Base-by-base conservation (phyloP, 371 early-diverging fungal species). In the Chytridium lagenaria region DNA sequence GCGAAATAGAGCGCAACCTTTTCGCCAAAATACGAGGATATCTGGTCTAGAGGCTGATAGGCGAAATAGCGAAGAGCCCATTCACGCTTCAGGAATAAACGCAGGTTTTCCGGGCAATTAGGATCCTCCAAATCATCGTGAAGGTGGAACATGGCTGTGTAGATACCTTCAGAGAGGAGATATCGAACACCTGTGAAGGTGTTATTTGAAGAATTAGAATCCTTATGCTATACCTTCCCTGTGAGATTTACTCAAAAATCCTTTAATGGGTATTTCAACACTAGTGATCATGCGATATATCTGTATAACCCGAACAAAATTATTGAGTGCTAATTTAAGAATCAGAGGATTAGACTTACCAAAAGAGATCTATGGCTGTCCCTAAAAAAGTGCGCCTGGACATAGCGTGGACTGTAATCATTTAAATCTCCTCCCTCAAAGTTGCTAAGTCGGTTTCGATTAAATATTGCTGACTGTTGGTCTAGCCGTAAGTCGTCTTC, bases 1-100 rank as follows among this genome's bases (percentile, higher is more conserved):
- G 86, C 89, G 75, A 89, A 90, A 50, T 88, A 90, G 2, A 89
- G 75, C 19, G 85, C 90, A 57, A 88, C 78, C 68, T 85, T 83
- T 69, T 89, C 90, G 49, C 90, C 90, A 73, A 83, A 89, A 71
- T 90, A 90, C 28, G 76, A 34, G 10, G 82, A 71, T 19, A 86
- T 66, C 26, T 83, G 63, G 37, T 80, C 68, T 7, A 83, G 69
- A 1, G 86, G 86, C 59, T 80, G 75, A 1, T 31, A 57, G 22
- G 33, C 28, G 30, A 70, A 70, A 37, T 73, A 73, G 50, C 67
- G 52, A 7, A 40, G 59, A 1, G 71, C 72, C 77, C 73, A 72
- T 15, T 69, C 67, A 19, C 55, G 23, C 22, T 38, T 22, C 49
- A 76, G 59, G 3, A 12, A 26, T 28, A 26, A 36, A 2, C 72